A percentile compares a stretch with the other conserved stretches of the same genome.
Evolutionary conservation across 2,329 filamentous ascomycete species (phyloP).

Genomic region (Exophiala calicioides): DNA sequence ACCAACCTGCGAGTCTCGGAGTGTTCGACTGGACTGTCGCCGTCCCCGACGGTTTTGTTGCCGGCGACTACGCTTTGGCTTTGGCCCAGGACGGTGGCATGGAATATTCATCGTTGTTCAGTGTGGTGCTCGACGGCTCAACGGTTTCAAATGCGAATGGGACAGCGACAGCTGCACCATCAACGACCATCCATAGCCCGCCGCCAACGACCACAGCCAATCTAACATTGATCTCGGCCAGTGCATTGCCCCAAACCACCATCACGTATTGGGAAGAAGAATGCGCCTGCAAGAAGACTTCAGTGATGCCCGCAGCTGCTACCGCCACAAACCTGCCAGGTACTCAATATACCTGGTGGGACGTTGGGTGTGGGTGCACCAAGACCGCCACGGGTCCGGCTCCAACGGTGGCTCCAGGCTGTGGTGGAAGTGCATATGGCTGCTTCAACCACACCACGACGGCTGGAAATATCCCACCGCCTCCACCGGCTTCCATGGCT

Average conservation of each 20-base stretch:
- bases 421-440: constrained; percentile 6
- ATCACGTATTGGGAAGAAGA: constrained; percentile 25
- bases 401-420: constrained; percentile 8
- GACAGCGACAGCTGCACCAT: not conserved
- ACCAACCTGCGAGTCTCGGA: constrained; percentile 14
- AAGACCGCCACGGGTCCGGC: constrained; percentile 23
- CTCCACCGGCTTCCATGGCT: constrained; percentile 9
- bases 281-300: constrained; percentile 27
- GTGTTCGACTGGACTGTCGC: constrained; percentile 26
- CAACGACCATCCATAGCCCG: not conserved
- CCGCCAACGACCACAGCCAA: constrained; percentile 5
- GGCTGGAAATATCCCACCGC: constrained; percentile 16
- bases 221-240: constrained; percentile 14
- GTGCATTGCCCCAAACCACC: constrained; percentile 16
- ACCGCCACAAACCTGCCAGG: constrained; percentile 14
- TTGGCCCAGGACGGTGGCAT: constrained; percentile 21
- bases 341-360: constrained; percentile 26
- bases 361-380: constrained; percentile 22
- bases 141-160: constrained; percentile 5
- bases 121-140: constrained; percentile 1
- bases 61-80: constrained; percentile 25
- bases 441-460: constrained; percentile 21
- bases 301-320: constrained; percentile 15
- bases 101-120: constrained; percentile 17
- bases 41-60: constrained; percentile 21